Base-by-base conservation (phyloP, 257 asterid species). In the Capsicum pubescens region DNA sequence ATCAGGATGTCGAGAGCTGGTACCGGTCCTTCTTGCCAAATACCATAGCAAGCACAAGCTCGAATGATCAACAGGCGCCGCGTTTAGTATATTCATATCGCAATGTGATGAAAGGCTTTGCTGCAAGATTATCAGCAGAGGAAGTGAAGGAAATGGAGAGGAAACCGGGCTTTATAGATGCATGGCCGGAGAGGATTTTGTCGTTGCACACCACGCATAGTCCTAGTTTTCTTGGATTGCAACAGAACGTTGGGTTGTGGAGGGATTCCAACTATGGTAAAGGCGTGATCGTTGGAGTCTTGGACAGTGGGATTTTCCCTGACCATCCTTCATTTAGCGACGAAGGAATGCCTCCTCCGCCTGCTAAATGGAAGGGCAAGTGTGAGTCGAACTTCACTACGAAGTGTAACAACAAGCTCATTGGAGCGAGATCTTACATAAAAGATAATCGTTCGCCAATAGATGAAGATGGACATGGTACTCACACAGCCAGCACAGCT, bases 391-490 rank as follows among this genome's bases (percentile, higher is more conserved):
- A 67, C 19, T 35, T 67, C 74, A 35, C 19, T 35, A 3, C 74
- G 6, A 67, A 6, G 50, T 67, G 74, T 35, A 67, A 67, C 48
- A 67, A 67, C 19, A 67, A 35, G 48, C 19, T 35, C 74, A 13
- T 67, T 1, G 74, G 74, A 0, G 11, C 0, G 21, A 6, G 10
- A 89, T 80, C 82, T 85, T 68, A 90, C 89, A 5, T 77, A 36
- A 80, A 86, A 48, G 86, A 87, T 35, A 39, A 50, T 8, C 84
- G 60, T 3, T 66, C 87, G 0, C 89, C 91, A 0, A 14, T 87
- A 0, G 94, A 91, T 44, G 16, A n/a, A 3, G 14, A 14, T 4
- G 95, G 94, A 8, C 95, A 92, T 13, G 94, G 95, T 5, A 90
- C 94, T 2, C 94, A 91, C 58, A 87, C 92, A 0, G 89, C 95